These are phyloP conservation scores for Dothideomycetes sp. DNA, from an alignment of 2,329 filamentous ascomycete species.

Conservation along the genomic window DNA sequence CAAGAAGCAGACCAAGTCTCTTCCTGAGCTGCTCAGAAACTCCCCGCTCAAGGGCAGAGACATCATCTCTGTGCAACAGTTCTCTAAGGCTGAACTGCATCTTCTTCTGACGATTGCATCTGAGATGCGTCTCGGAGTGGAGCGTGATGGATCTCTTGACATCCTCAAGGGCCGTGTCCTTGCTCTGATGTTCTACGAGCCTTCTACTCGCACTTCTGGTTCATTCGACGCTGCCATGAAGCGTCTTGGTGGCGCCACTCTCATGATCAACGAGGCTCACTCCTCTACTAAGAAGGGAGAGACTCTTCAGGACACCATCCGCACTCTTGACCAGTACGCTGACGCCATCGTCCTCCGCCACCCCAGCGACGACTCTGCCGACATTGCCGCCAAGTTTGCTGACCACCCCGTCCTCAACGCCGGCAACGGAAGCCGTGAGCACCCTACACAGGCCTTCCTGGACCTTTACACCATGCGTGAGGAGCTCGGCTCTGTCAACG, in stretches of 20 bases:
- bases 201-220: conserved; percentile 85
- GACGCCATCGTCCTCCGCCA: conserved; percentile 96
- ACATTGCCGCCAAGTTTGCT: conserved; percentile 75
- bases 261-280: conserved; percentile 69
- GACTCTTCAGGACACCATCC: conserved; percentile 81
- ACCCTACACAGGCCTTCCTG: conserved; percentile 94
- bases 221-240: conserved; percentile 99
- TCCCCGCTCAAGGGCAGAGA: conserved; percentile 85
- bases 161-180: conserved; percentile 78
- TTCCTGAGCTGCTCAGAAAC: conserved; percentile 62
- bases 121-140: conserved; percentile 92
- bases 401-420: conserved; percentile 93
- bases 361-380: conserved; percentile 68
- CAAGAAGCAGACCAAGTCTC: conserved; percentile 40
- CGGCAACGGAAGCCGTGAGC: conserved; percentile 89
- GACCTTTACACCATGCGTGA: conserved; percentile 98
- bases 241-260: conserved; percentile 78
- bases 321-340: conserved; percentile 86
- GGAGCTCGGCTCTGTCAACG: conserved; percentile 89
- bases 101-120: conserved; percentile 91
- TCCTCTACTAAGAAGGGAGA: conserved; percentile 94
- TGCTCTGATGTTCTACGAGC: conserved; percentile 94
- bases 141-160: conserved; percentile 81
- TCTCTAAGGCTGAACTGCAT: conserved; percentile 78
- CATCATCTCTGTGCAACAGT: conserved; percentile 85